phyloP scores from a whole-genome alignment of 2,329 filamentous ascomycete genomes.

The Colletotrichum neosansevieriae region DNA sequence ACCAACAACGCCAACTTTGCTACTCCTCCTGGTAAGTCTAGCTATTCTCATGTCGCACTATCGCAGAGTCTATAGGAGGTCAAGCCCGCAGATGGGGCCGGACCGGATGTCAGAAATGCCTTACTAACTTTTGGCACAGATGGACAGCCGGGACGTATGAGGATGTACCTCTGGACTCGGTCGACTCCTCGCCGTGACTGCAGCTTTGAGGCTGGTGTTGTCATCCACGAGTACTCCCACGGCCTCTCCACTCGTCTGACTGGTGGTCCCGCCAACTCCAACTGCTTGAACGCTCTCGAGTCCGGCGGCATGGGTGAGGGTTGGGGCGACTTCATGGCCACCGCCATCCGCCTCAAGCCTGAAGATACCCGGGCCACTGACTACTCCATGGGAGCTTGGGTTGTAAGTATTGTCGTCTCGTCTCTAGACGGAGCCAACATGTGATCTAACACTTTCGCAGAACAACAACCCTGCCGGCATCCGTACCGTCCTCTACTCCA shows the following conservation, averaged over 20 bases:
- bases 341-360: conserved; percentile 60
- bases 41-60: too few relatives aligned
- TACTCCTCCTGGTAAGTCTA: conserved; percentile 59
- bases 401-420: conserved; percentile 41
- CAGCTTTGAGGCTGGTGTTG: conserved; percentile 69
- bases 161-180: conserved; percentile 67
- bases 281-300: conserved; percentile 61
- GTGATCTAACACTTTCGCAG: too few relatives aligned
- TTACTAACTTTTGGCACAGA: too few relatives aligned
- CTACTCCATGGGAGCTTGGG: conserved; percentile 65
- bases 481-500: conserved; percentile 64
- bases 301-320: conserved; percentile 69
- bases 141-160: conserved; percentile 57
- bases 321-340: conserved; percentile 69
- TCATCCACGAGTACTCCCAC: conserved; percentile 71
- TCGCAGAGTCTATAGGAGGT: too few relatives aligned
- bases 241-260: conserved; percentile 69
- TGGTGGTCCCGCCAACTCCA: conserved; percentile 66
- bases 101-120: too few relatives aligned
- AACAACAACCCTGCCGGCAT: conserved; percentile 58
- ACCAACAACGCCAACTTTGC: conserved; percentile 66
- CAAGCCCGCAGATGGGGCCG: too few relatives aligned
- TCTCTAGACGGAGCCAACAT: too few relatives aligned
- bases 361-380: conserved; percentile 58
- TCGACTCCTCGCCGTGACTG: conserved; percentile 64